phyloP scores from a whole-genome alignment of 2,329 filamentous ascomycete genomes.

The Plectosphaerella plurivora region DNA sequence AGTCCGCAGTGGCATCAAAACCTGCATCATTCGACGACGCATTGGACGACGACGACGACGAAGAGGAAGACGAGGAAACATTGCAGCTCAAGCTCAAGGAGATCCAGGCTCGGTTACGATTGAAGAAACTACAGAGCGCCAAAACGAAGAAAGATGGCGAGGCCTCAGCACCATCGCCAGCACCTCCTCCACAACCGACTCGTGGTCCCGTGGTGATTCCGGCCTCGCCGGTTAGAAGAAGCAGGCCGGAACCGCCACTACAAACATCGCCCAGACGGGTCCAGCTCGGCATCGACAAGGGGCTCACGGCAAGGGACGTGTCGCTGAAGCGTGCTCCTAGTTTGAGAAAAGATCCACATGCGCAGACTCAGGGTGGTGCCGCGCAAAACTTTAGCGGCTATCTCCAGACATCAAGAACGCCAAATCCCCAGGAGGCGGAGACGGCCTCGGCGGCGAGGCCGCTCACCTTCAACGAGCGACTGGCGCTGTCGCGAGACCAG shows the following conservation, averaged over 20 bases:
- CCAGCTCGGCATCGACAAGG: conserved; percentile 85
- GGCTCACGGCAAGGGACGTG: conserved; percentile 72
- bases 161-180: conserved; percentile 7
- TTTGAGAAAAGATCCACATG: conserved; percentile 28
- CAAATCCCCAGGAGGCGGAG: conserved; percentile 12
- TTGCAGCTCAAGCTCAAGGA: conserved; percentile 80
- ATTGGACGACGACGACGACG: conserved; percentile 41
- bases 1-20: conserved; percentile 22
- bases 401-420: conserved; percentile 38
- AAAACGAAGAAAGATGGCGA: conserved; percentile 30
- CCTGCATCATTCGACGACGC: conserved; percentile 13
- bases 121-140: conserved; percentile 79
- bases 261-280: conserved; percentile 76
- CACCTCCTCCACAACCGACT: conserved; percentile 1
- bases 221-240: conserved; percentile 63
- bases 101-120: conserved; percentile 80
- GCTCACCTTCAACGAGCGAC: conserved; percentile 75
- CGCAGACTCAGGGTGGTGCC: conserved; percentile 12
- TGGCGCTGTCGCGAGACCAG: conserved; percentile 64
- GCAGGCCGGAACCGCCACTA: conserved; percentile 37
- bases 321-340: conserved; percentile 72
- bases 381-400: conserved; percentile 26
- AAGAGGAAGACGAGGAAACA: conserved; percentile 84
- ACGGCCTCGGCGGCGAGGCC: conserved; percentile 29
- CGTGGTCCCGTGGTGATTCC: conserved; percentile 62